Conservation (phyloP, 192 early-diverging fungal genomes). For the Diversispora epigaea region DNA sequence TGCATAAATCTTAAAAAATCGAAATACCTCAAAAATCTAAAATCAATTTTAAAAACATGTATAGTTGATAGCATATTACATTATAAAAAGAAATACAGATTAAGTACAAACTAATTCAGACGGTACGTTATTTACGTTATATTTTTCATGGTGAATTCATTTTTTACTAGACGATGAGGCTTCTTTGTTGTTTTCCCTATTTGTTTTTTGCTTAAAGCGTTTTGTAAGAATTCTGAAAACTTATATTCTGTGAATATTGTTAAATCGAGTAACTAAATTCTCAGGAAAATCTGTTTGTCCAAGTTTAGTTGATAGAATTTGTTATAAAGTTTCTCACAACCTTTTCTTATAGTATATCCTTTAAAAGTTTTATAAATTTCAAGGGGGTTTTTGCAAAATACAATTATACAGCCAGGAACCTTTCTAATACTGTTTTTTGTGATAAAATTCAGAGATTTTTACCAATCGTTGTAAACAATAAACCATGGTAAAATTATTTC, state of each 20-base stretch:
- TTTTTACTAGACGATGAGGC: too few species aligned
- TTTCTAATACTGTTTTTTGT: not conserved
- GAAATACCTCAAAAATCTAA: too few species aligned
- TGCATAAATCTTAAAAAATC: too few species aligned
- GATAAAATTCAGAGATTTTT: not conserved
- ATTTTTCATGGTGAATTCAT: too few species aligned
- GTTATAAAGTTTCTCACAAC: not conserved
- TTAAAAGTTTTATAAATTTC: not conserved
- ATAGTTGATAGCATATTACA: too few species aligned
- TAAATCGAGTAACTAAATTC: conserved; percentile 2
- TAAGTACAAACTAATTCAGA: too few species aligned
- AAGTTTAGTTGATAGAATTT: not conserved
- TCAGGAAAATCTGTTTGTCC: not conserved
- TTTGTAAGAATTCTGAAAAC: conserved; percentile 11
- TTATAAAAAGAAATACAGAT: too few species aligned
- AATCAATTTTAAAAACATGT: too few species aligned
- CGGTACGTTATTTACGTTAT: too few species aligned
- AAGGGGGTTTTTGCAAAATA: not conserved
- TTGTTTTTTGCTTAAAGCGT: not conserved
- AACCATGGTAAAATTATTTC: conserved; percentile 5
- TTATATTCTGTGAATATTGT: conserved; percentile 1
- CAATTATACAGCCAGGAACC: not conserved
- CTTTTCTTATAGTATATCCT: not conserved
- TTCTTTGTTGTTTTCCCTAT: too few species aligned
- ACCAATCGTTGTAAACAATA: not conserved